These are phyloP conservation scores for Elaphomyces granulatus DNA, from an alignment of 495 filamentous ascomycete species.

Conservation along the genomic window DNA sequence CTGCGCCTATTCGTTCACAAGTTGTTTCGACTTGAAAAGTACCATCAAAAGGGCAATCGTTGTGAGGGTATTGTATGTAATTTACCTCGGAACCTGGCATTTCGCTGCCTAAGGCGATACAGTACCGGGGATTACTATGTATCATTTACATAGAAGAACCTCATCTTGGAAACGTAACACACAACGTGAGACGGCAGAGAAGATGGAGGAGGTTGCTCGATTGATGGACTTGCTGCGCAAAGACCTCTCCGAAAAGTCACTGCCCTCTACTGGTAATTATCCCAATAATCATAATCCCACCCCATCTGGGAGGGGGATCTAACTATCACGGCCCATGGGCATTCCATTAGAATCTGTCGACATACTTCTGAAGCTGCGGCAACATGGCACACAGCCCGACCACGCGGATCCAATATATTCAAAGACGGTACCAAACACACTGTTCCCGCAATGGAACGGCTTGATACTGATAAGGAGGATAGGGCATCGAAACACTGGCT, in stretches of 20 bases:
- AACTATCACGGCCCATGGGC: neutral
- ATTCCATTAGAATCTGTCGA: conserved; percentile 40
- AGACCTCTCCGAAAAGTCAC: conserved; percentile 39
- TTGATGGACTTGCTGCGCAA: conserved; percentile 42
- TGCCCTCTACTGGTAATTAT: conserved; percentile 46
- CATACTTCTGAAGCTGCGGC: conserved; percentile 60
- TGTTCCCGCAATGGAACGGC: too few species aligned
- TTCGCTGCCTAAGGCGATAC: too few species aligned
- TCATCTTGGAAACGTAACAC: too few species aligned
- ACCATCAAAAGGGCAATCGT: too few species aligned
- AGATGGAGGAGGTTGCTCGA: conserved; percentile 45
- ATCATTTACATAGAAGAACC: too few species aligned
- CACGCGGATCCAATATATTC: conserved; percentile 72
- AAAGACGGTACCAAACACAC: conserved; percentile 52
- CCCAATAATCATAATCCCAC: too few species aligned
- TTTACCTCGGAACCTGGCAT: too few species aligned
- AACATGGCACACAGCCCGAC: conserved; percentile 55
- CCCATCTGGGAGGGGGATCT: conserved; percentile 9
- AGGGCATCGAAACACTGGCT: conserved; percentile 65
- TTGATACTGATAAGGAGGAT: too few species aligned
- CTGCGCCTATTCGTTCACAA: too few species aligned
- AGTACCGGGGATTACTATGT: too few species aligned
- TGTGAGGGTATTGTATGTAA: too few species aligned
- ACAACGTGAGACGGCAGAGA: conserved; percentile 29
- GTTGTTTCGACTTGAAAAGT: too few species aligned